A percentile compares a stretch with the other conserved stretches of the same genome.
Evolutionary conservation across 305 asterid genomes (phyloP).

Genomic region (Fraxinus velutina): DNA sequence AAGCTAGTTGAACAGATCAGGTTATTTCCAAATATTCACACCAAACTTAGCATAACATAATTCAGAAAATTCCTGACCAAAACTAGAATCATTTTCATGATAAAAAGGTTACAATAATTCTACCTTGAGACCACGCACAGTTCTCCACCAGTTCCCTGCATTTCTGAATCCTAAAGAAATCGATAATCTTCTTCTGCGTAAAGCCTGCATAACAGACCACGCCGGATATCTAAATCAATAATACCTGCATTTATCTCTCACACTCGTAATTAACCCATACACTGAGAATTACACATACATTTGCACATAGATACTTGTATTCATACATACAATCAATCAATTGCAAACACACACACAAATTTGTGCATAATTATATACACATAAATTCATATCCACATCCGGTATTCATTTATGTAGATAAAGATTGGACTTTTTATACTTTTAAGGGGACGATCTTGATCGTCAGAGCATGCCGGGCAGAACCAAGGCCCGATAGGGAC

Average conservation of each 20-base stretch:
- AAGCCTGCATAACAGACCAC: conserved; percentile 41
- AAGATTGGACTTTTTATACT: conserved; percentile 36
- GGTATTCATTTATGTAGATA: conserved; percentile 11
- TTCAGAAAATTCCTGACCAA: not conserved
- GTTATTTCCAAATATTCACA: not conserved
- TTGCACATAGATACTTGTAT: not conserved
- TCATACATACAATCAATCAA: not conserved
- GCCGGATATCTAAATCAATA: not conserved
- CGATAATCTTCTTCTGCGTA: conserved; percentile 61
- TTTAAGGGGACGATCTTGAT: conserved; percentile 37
- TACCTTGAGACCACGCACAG: conserved; percentile 57
- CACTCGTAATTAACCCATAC: conserved; percentile 12
- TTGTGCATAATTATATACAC: not conserved
- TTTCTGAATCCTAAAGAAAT: conserved; percentile 69
- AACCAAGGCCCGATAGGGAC: conserved; percentile 70
- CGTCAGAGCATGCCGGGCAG: conserved; percentile 52
- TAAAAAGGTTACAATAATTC: conserved; percentile 16
- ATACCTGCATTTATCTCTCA: not conserved
- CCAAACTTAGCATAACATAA: not conserved
- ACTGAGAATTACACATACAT: not conserved
- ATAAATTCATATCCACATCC: not conserved
- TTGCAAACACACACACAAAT: not conserved
- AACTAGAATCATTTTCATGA: not conserved
- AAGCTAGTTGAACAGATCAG: not conserved
- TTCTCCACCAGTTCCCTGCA: conserved; percentile 32